These are phyloP conservation scores for Myxozyma sirexii DNA, from an alignment of 805 yeast genomes.

Conservation along the genomic window DNA sequence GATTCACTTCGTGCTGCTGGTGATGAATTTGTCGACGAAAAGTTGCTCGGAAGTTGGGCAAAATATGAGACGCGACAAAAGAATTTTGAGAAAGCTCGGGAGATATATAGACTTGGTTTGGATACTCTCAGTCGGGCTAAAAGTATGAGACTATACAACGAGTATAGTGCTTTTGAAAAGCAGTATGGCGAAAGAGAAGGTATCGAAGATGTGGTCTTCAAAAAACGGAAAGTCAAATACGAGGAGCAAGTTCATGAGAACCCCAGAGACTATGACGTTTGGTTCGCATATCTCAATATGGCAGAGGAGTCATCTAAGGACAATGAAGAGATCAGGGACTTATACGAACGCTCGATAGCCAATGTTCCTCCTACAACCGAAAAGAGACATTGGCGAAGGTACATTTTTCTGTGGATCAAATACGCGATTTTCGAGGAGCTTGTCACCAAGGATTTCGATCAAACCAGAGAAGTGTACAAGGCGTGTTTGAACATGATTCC, in stretches of 20 bases:
- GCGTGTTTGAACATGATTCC: conserved; percentile 56
- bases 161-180: conserved; percentile 63
- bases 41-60: conserved; percentile 60
- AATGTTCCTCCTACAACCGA: conserved; percentile 46
- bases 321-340: conserved; percentile 42
- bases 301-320: conserved; percentile 47
- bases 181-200: conserved; percentile 59
- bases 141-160: conserved; percentile 46
- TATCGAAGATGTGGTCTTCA: conserved; percentile 55
- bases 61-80: conserved; percentile 65
- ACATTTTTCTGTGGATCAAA: conserved; percentile 69
- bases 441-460: conserved; percentile 46
- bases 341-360: conserved; percentile 52
- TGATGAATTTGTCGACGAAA: conserved; percentile 43
- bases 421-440: conserved; percentile 67
- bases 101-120: conserved; percentile 57
- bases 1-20: conserved; percentile 50
- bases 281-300: conserved; percentile 76
- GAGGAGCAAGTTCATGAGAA: conserved; percentile 51
- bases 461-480: conserved; percentile 56
- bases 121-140: conserved; percentile 49
- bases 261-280: conserved; percentile 68
- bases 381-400: conserved; percentile 65
- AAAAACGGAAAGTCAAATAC: conserved; percentile 60
- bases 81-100: conserved; percentile 65